Evolutionary conservation across 192 early-diverging fungal genomes (phyloP).

Genomic region (Coemansia sp.): DNA sequence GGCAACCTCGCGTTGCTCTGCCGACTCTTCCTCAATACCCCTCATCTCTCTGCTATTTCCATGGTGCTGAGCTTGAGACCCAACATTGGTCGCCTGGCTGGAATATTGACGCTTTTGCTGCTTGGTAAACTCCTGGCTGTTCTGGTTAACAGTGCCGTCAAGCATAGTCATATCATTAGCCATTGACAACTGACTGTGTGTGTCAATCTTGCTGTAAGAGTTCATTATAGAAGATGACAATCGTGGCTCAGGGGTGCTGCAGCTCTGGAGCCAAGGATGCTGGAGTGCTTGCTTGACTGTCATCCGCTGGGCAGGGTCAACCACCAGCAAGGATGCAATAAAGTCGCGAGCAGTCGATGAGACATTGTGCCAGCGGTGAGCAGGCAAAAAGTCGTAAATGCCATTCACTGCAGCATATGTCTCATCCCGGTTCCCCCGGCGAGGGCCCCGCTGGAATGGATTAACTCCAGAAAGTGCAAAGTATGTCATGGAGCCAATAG

Average conservation of each 20-base stretch:
- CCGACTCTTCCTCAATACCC: no score
- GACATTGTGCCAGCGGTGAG: slow-evolving; percentile 62
- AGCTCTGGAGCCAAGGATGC: slow-evolving; percentile 70
- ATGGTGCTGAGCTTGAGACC: no score
- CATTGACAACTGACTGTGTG: neutral
- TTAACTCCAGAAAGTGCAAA: slow-evolving; percentile 70
- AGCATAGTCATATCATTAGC: no score
- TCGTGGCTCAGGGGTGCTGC: neutral
- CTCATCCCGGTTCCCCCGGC: slow-evolving; percentile 53
- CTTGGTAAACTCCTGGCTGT: no score
- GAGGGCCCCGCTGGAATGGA: slow-evolving; percentile 65
- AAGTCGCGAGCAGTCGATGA: slow-evolving; percentile 65
- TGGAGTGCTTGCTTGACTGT: slow-evolving; percentile 70
- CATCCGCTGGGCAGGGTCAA: slow-evolving; percentile 66
- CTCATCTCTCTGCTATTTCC: no score
- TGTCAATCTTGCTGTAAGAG: neutral
- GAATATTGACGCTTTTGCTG: no score
- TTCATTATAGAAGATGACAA: neutral
- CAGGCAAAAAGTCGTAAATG: slow-evolving; percentile 63
- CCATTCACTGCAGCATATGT: slow-evolving; percentile 59
- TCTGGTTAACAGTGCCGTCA: no score
- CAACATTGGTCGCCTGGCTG: no score
- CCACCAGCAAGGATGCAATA: slow-evolving; percentile 63
- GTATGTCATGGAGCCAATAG: slow-evolving; percentile 72
- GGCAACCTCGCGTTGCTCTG: no score